Evolutionary conservation across 352 stramenopile species (phyloP).

Genomic region (Pythium sukuiense): DNA sequence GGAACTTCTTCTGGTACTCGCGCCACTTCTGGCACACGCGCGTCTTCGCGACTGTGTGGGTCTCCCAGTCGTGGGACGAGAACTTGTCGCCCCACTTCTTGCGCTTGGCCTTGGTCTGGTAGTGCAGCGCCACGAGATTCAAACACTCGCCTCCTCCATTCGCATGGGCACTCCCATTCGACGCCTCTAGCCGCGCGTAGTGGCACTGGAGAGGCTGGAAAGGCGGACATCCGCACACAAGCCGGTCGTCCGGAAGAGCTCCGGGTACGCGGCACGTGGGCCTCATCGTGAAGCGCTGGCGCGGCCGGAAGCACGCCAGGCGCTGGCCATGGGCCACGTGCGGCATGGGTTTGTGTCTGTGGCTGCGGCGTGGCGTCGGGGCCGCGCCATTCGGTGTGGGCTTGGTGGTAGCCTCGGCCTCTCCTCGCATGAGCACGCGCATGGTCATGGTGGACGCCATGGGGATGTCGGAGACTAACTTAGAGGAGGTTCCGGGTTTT

Average conservation of each 20-base stretch:
- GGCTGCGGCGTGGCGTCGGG: neutral
- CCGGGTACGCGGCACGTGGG: slow-evolving; percentile 9
- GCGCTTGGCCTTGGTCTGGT: slow-evolving; percentile 19
- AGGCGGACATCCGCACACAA: slow-evolving; percentile 23
- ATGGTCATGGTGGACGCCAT: slow-evolving; percentile 14
- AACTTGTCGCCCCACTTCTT: slow-evolving; percentile 70
- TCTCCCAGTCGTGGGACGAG: slow-evolving; percentile 46
- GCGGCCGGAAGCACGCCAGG: slow-evolving; percentile 64
- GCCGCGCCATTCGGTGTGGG: neutral
- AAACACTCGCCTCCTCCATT: neutral
- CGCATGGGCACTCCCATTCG: neutral
- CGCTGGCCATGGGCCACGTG: slow-evolving; percentile 38
- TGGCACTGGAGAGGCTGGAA: slow-evolving; percentile 23
- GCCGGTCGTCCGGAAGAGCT: neutral
- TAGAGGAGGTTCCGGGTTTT: neutral
- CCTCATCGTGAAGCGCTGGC: slow-evolving; percentile 43
- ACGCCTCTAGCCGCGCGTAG: neutral
- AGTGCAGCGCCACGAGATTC: slow-evolving; percentile 9
- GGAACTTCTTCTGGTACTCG: slow-evolving; percentile 61
- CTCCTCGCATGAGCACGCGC: slow-evolving; percentile 1
- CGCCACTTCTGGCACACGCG: slow-evolving; percentile 72
- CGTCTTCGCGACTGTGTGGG: slow-evolving; percentile 22
- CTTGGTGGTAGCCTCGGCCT: neutral
- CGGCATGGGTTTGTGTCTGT: neutral
- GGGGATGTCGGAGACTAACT: no score